Percentiles rank a stretch among this genome's conserved stretches.
phyloP scores from a whole-genome alignment of 2,329 filamentous ascomycete species.

The Tolypocladium endophyticum region DNA sequence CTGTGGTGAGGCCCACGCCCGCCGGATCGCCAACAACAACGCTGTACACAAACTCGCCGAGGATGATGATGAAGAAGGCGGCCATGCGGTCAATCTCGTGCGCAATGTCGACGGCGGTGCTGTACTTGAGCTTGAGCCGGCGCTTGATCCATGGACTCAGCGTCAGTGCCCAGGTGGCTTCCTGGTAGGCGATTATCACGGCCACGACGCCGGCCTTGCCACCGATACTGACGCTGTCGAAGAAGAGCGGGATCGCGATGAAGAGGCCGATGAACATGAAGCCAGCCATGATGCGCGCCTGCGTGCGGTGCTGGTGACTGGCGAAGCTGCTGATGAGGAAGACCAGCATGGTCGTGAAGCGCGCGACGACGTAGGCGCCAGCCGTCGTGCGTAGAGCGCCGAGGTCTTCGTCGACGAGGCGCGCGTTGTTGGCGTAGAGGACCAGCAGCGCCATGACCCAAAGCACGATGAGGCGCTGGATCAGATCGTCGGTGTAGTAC shows the following conservation, averaged over 20 bases:
- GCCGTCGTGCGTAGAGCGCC: conserved; percentile 32
- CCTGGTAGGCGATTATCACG: conserved; percentile 29
- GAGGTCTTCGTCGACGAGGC: conserved; percentile 29
- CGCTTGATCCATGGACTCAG: conserved; percentile 33
- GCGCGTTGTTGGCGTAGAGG: conserved; percentile 37
- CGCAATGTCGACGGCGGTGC: conserved; percentile 36
- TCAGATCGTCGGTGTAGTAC: conserved; percentile 39
- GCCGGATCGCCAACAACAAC: conserved; percentile 36
- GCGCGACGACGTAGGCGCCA: conserved; percentile 34
- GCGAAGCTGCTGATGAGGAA: conserved; percentile 33
- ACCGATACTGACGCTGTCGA: conserved; percentile 26
- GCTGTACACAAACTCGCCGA: conserved; percentile 37
- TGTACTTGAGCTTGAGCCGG: conserved; percentile 29
- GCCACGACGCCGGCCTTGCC: conserved; percentile 31
- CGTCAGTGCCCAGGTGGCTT: conserved; percentile 31
- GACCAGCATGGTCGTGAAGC: conserved; percentile 27
- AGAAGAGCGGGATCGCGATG: conserved; percentile 31
- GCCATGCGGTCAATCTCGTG: conserved; percentile 40
- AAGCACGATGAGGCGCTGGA: conserved; percentile 34
- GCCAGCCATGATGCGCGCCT: conserved; percentile 31
- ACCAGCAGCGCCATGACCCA: conserved; percentile 40
- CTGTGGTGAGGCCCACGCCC: conserved; percentile 30
- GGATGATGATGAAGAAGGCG: conserved; percentile 41
- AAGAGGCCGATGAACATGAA: conserved; percentile 30
- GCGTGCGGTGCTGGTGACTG: conserved; percentile 34